phyloP scores from a whole-genome alignment of 1,284 basidiomycete genomes.

The Ustilago xerochloae region DNA sequence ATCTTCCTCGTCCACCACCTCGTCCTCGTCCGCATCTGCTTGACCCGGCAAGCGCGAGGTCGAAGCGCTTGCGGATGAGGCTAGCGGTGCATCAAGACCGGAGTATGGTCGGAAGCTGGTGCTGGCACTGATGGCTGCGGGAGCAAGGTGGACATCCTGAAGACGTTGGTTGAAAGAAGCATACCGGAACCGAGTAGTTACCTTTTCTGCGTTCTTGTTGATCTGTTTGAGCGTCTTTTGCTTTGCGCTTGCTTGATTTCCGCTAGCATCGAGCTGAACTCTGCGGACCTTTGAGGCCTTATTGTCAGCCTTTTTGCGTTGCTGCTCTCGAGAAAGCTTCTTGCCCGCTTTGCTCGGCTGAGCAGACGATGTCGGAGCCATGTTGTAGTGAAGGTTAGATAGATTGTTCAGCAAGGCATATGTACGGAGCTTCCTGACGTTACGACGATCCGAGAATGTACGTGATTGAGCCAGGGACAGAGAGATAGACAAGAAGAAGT shows the following conservation, averaged over 20 bases:
- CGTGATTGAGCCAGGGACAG: no score
- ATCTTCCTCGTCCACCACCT: slow-evolving; percentile 11
- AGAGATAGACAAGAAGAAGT: no score
- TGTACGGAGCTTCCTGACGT: no score
- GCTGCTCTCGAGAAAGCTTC: slow-evolving; percentile 46
- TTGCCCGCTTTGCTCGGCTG: slow-evolving; percentile 34
- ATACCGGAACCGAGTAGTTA: slow-evolving; percentile 56
- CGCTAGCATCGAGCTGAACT: slow-evolving; percentile 44
- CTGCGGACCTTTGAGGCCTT: slow-evolving; percentile 43
- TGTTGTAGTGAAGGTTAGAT: neutral
- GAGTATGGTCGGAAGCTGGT: slow-evolving; percentile 51
- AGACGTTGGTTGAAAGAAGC: slow-evolving; percentile 67
- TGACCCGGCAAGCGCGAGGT: slow-evolving; percentile 5
- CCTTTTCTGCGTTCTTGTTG: slow-evolving; percentile 46
- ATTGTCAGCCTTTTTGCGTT: slow-evolving; percentile 41
- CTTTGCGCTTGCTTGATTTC: slow-evolving; percentile 34
- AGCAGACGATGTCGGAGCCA: slow-evolving; percentile 29
- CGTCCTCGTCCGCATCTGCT: slow-evolving; percentile 9
- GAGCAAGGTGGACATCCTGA: slow-evolving; percentile 59
- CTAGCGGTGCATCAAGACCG: slow-evolving; percentile 53
- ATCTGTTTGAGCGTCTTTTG: slow-evolving; percentile 53
- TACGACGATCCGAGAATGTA: no score
- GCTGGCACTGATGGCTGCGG: slow-evolving; percentile 46
- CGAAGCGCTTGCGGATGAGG: slow-evolving; percentile 18
- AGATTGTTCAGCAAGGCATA: no score